Conservation (phyloP, 768 basidiomycete species). For the Lactifluus echinatus region DNA sequence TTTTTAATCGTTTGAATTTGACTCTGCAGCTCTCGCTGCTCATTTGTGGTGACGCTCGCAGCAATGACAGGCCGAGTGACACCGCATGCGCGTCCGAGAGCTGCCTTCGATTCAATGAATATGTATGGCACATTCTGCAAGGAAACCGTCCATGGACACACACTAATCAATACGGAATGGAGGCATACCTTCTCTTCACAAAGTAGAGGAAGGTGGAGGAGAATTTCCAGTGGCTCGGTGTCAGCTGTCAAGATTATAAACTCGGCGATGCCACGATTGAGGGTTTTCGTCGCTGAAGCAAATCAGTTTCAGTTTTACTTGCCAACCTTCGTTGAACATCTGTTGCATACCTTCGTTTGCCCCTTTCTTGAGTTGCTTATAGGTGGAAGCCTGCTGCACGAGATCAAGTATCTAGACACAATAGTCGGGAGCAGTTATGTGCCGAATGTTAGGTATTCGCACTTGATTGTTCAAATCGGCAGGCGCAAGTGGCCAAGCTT, state of each 20-base stretch:
- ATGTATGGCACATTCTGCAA: constrained; percentile 91
- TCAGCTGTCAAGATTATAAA: constrained; percentile 95
- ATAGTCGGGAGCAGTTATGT: not conserved
- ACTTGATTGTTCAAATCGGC: constrained; percentile 87
- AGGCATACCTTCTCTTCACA: constrained; percentile 92
- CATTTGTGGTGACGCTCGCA: constrained; percentile 93
- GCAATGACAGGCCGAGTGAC: constrained; percentile 93
- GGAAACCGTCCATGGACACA: not conserved
- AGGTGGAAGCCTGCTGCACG: constrained; percentile 91
- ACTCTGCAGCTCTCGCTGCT: constrained; percentile 80
- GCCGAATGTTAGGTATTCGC: constrained; percentile 17
- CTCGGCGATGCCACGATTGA: constrained; percentile 96
- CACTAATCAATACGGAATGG: not conserved
- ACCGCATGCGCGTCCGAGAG: constrained; percentile 91
- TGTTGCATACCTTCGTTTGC: constrained; percentile 84
- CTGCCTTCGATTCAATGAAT: constrained; percentile 92
- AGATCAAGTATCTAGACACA: constrained; percentile 78
- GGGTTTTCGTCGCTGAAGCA: constrained; percentile 82
- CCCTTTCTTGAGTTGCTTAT: constrained; percentile 98
- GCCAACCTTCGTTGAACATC: not conserved
- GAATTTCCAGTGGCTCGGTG: constrained; percentile 95
- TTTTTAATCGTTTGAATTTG: constrained; percentile 85
- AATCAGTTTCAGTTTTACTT: not conserved
- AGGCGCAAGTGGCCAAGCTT: constrained; percentile 85
- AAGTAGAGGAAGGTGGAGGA: constrained; percentile 91